Conservation (phyloP, 2,329 filamentous ascomycete genomes). For the Cercospora brassicicola region DNA sequence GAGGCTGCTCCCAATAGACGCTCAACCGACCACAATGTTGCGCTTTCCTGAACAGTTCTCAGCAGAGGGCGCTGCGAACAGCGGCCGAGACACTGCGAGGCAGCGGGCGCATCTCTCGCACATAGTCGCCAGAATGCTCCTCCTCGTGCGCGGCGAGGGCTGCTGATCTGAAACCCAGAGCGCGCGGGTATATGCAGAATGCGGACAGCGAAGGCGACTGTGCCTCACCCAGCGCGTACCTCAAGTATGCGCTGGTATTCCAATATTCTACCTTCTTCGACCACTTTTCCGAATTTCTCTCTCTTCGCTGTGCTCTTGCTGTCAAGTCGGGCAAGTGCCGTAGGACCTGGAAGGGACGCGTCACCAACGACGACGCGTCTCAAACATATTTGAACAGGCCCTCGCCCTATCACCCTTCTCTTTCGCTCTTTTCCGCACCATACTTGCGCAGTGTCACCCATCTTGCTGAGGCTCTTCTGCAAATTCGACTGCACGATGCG, state of each 20-base stretch:
- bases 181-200: neutral
- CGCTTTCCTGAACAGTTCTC: neutral
- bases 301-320: neutral
- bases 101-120: neutral
- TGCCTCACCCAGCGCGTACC: neutral
- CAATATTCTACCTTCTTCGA: neutral
- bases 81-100: neutral
- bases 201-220: neutral
- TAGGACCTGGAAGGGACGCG: neutral
- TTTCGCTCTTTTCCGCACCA: neutral
- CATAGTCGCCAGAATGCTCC: neutral
- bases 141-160: neutral
- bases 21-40: too few species aligned
- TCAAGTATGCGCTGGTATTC: neutral
- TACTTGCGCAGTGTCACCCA: neutral
- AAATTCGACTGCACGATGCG: neutral
- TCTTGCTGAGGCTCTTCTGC: neutral
- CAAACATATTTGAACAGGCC: neutral
- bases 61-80: neutral
- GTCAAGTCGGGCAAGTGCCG: neutral
- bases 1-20: too few species aligned
- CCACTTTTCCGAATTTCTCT: neutral
- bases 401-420: neutral
- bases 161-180: neutral
- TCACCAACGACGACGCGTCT: neutral